Evolutionary conservation across 345 rosid species (phyloP), one percentile per base, ranked within the genome.

Genomic region (Viola odorata): DNA sequence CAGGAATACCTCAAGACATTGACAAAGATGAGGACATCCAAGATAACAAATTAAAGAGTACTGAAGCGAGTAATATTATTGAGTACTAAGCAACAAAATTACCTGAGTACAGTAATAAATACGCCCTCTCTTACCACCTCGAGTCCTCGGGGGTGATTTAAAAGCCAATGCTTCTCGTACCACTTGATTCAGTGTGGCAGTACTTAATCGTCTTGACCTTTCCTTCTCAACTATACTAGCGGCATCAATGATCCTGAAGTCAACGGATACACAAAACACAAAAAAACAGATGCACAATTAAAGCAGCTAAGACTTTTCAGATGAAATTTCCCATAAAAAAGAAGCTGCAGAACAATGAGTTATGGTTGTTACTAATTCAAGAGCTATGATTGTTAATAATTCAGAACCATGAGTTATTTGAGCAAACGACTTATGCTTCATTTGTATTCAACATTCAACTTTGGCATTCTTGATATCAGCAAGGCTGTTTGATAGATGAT

Each of bases 91-190:
- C n/a, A 60, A 47, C 3, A 64, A 61, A 63, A 42, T 6, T 74
- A 91, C 96, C 92, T 91, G 98, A 15, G 98, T 91, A 66, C 96
- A 89, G 68, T 89, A 91, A 66, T 84, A 91, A 68, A 89, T 78
- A 6, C 91, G 96, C 51, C 98, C 98, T 71, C 95, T 77, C 75
- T 58, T 89, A 74, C 98, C 95, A 45, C 98, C 92, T 68, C 88
- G 74, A 23, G 95, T 91, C 75, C 92, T 79, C 67, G 98, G 96
- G 72, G 98, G 98, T 42, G 96, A 67, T 74, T 89, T 91, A 65
- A 91, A 91, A 50, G 98, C 91, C 60, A 87, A 76, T 12, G 95
- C 96, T 78, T 91, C 98, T 57, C 53, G 81, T 56, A 88, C 75
- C 74, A 91, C 92, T 76, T 89, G 95, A 75, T 91, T 91, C 76